phyloP scores from a whole-genome alignment of 371 early-diverging fungal species.

The Lichtheimia hyalospora region DNA sequence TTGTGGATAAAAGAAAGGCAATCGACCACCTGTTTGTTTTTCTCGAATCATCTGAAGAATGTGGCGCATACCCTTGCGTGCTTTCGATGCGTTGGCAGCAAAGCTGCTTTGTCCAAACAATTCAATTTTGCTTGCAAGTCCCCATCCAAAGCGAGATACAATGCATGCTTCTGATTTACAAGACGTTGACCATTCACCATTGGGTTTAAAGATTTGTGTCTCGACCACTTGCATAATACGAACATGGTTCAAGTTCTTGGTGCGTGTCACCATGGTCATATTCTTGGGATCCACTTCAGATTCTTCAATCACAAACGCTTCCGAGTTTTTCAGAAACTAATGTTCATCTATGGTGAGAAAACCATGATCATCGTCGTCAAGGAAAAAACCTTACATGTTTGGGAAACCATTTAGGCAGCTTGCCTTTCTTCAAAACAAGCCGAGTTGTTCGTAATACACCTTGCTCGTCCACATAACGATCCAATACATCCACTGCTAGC shows the following conservation, averaged over 20 bases:
- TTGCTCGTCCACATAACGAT: constrained; percentile 78
- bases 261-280: constrained; percentile 78
- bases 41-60: constrained; percentile 79
- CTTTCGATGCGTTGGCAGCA: constrained; percentile 80
- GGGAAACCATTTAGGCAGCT: constrained; percentile 87
- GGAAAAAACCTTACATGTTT: constrained; percentile 25
- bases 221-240: constrained; percentile 93
- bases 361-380: too few species aligned
- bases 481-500: constrained; percentile 87
- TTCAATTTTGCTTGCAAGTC: constrained; percentile 80
- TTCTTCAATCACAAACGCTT: constrained; percentile 85
- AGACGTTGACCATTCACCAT: constrained; percentile 62
- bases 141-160: constrained; percentile 87
- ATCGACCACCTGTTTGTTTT: constrained; percentile 39
- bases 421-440: constrained; percentile 86
- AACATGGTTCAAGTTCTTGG: constrained; percentile 89
- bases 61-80: constrained; percentile 86
- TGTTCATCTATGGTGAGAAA: constrained; percentile 2
- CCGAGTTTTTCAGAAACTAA: constrained; percentile 71
- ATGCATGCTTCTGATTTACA: constrained; percentile 85
- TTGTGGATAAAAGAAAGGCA: constrained; percentile 18
- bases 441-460: constrained; percentile 86
- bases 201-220: constrained; percentile 73
- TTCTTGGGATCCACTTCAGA: constrained; percentile 80
- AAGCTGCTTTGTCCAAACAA: constrained; percentile 87